phyloP scores from a whole-genome alignment of 371 early-diverging fungal genomes.

The Nosema muscidifuracis region DNA sequence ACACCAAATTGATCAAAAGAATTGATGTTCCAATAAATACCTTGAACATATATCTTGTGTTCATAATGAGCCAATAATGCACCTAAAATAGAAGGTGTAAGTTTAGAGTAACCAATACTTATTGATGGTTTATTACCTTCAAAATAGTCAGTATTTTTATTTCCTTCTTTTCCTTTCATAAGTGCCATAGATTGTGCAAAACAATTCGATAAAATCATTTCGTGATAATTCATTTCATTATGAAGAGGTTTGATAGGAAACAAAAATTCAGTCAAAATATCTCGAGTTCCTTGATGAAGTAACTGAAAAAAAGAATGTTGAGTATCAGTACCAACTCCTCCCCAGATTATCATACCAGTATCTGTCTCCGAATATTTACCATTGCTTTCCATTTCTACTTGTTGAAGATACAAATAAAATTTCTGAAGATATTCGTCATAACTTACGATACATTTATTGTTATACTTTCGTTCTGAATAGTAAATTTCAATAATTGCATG shows the following conservation, averaged over 20 bases:
- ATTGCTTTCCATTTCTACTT: slow-evolving; percentile 98
- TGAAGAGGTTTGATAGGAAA: slow-evolving; percentile 69
- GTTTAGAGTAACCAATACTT: slow-evolving; percentile 78
- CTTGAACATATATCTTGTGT: slow-evolving; percentile 98
- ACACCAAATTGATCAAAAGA: slow-evolving; percentile 95
- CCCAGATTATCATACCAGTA: slow-evolving; percentile 95
- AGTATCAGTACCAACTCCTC: slow-evolving; percentile 95
- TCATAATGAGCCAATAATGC: slow-evolving; percentile 88
- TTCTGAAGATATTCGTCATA: slow-evolving; percentile 93
- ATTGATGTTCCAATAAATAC: slow-evolving; percentile 91
- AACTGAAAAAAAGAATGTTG: slow-evolving; percentile 99
- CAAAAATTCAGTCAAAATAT: slow-evolving; percentile 86
- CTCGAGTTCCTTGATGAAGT: slow-evolving; percentile 93
- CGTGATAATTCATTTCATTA: slow-evolving; percentile 69
- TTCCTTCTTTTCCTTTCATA: slow-evolving; percentile 78
- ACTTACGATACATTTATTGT: slow-evolving; percentile 86
- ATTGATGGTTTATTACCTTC: slow-evolving; percentile 90
- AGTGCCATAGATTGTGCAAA: slow-evolving; percentile 95
- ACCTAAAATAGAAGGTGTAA: slow-evolving; percentile 84
- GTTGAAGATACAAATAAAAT: slow-evolving; percentile 90
- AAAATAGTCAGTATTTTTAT: slow-evolving; percentile 68
- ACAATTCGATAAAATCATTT: slow-evolving; percentile 88
- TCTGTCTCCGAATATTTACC: slow-evolving; percentile 83
- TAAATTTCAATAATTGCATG: slow-evolving; percentile 83
- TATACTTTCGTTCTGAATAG: slow-evolving; percentile 74